These are phyloP conservation scores for Sclerotinia minor DNA, from an alignment of 2,329 filamentous ascomycete species.

Conservation along the genomic window DNA sequence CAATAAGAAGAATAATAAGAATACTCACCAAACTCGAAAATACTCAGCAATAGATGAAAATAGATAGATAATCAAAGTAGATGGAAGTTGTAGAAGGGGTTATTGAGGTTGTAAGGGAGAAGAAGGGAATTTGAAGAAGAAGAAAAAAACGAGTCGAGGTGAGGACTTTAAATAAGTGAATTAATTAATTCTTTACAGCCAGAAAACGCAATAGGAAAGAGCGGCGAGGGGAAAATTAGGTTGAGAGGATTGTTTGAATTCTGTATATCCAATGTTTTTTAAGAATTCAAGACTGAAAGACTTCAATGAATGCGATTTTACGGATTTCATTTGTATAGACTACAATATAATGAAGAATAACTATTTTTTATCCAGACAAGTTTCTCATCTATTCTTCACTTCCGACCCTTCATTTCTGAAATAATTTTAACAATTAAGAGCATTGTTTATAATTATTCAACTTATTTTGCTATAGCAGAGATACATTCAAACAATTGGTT, in stretches of 20 bases:
- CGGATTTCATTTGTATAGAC: not conserved
- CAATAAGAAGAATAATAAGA: not conserved
- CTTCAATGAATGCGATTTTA: not conserved
- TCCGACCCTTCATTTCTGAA: not conserved
- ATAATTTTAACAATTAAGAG: not conserved
- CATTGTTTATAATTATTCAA: not conserved
- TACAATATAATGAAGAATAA: not conserved
- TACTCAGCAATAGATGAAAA: not conserved
- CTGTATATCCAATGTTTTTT: not conserved
- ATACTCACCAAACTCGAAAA: not conserved
- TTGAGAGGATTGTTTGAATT: not conserved
- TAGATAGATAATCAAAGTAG: not conserved
- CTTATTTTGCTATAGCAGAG: not conserved
- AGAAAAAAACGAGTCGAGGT: not conserved
- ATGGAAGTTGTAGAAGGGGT: not conserved
- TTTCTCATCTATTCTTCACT: not conserved
- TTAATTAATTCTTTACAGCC: not conserved
- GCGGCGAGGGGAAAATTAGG: not conserved
- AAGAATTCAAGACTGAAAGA: not conserved
- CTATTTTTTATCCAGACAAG: not conserved
- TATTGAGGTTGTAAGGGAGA: conserved; percentile 11
- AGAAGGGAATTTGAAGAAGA: not conserved
- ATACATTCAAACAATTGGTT: not conserved
- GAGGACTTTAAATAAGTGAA: conserved; percentile 16
- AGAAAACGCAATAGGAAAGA: conserved; percentile 1